phyloP scores from a whole-genome alignment of 2,329 filamentous ascomycete species.

The Fusarium sambucinum region DNA sequence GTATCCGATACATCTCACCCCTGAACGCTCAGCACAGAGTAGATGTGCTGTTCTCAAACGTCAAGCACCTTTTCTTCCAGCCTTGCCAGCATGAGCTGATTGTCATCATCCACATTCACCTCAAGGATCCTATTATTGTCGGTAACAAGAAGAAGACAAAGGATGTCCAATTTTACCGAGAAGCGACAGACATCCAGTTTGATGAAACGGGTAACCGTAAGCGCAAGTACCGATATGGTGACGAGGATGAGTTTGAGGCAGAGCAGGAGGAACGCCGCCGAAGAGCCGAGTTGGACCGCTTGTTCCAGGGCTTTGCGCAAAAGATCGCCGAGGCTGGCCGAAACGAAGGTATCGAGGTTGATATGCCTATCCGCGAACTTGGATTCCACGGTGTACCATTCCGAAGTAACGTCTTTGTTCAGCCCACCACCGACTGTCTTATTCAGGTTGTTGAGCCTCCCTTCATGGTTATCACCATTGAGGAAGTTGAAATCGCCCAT shows the following conservation, averaged over 20 bases:
- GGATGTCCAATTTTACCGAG: slow-evolving; percentile 97
- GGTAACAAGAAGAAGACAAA: slow-evolving; percentile 98
- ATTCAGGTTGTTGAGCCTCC: slow-evolving; percentile 97
- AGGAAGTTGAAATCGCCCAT: slow-evolving; percentile 96
- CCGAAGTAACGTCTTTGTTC: slow-evolving; percentile 93
- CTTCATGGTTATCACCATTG: slow-evolving; percentile 94
- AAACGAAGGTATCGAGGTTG: slow-evolving; percentile 89
- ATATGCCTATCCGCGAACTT: slow-evolving; percentile 96
- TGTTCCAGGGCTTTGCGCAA: slow-evolving; percentile 96
- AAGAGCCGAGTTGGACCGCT: slow-evolving; percentile 89
- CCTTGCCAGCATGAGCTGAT: slow-evolving; percentile 96
- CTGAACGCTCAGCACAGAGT: slow-evolving; percentile 85
- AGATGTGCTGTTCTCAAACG: slow-evolving; percentile 96
- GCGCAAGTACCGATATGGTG: slow-evolving; percentile 96
- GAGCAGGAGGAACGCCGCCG: slow-evolving; percentile 96
- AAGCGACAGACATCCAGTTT: slow-evolving; percentile 98
- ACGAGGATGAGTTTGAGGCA: slow-evolving; percentile 98
- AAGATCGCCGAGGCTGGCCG: slow-evolving; percentile 97
- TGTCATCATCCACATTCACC: slow-evolving; percentile 96
- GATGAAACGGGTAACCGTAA: slow-evolving; percentile 98
- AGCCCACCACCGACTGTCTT: slow-evolving; percentile 95
- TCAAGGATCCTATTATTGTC: slow-evolving; percentile 98
- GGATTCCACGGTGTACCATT: slow-evolving; percentile 97
- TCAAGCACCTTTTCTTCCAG: slow-evolving; percentile 99
- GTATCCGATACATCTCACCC: slow-evolving; percentile 92